Percentiles rank a stretch among this genome's conserved stretches.
phyloP scores from a whole-genome alignment of 2,329 filamentous ascomycete genomes.

The Neonectria ditissima region DNA sequence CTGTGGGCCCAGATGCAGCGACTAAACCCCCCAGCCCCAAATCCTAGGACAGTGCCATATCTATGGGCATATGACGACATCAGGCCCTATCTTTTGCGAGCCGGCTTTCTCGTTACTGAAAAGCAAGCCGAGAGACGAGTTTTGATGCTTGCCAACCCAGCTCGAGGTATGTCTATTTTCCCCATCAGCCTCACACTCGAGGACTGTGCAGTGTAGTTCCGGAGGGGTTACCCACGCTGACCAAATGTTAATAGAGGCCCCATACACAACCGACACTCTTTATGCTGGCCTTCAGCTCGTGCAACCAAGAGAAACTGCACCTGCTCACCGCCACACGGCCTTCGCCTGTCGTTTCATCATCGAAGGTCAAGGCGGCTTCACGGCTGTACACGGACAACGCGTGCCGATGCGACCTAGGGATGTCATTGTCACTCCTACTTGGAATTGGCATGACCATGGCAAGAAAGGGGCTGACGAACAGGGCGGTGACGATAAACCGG shows the following conservation, averaged over 20 bases:
- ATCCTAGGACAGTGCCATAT: slow-evolving; percentile 54
- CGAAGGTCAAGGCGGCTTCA: slow-evolving; percentile 65
- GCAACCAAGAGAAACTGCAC: slow-evolving; percentile 66
- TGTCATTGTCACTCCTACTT: slow-evolving; percentile 68
- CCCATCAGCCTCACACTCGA: no score
- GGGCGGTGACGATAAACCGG: slow-evolving; percentile 48
- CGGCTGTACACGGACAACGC: slow-evolving; percentile 65
- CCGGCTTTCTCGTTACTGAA: slow-evolving; percentile 51
- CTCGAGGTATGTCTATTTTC: slow-evolving; percentile 52
- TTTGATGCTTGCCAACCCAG: slow-evolving; percentile 55
- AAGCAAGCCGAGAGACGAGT: slow-evolving; percentile 56
- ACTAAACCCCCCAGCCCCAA: slow-evolving; percentile 59
- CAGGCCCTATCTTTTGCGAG: slow-evolving; percentile 47
- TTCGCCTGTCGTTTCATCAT: slow-evolving; percentile 69
- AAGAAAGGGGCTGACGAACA: slow-evolving; percentile 60
- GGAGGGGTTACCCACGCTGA: no score
- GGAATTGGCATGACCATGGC: slow-evolving; percentile 71
- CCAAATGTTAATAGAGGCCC: slow-evolving; percentile 53
- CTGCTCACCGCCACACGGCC: slow-evolving; percentile 66
- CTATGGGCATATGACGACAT: slow-evolving; percentile 53
- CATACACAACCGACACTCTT: slow-evolving; percentile 68
- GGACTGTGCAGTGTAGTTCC: no score
- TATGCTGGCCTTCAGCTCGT: slow-evolving; percentile 69
- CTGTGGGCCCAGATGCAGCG: slow-evolving; percentile 61
- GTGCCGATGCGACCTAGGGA: slow-evolving; percentile 64